phyloP scores from a whole-genome alignment of 2,329 filamentous ascomycete species.

The Talaromyces sp. region DNA sequence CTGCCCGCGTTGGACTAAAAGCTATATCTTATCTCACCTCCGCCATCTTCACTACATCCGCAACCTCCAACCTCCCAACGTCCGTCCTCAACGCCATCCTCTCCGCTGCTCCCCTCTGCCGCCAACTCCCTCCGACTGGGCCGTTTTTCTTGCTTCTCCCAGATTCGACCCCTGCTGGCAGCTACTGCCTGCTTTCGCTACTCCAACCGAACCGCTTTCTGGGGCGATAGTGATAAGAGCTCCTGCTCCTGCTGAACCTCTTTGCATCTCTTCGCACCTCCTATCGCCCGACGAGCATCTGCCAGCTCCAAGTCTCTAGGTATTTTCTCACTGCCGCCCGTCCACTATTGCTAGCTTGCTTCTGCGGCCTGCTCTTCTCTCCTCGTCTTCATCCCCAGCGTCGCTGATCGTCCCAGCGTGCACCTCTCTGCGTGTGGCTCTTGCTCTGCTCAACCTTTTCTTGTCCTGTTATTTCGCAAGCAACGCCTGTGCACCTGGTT shows the following conservation, averaged over 20 bases:
- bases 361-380: neutral
- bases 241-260: neutral
- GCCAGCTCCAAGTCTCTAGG: neutral
- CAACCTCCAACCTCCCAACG: neutral
- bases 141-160: neutral
- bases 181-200: neutral
- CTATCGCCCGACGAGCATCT: neutral
- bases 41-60: neutral
- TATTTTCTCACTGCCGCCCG: neutral
- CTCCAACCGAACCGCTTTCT: neutral
- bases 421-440: neutral
- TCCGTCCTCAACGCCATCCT: neutral
- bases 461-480: neutral
- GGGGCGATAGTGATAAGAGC: neutral
- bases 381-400: neutral
- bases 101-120: neutral
- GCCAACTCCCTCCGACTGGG: neutral
- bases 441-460: neutral
- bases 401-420: neutral
- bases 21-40: neutral
- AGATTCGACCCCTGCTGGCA: neutral
- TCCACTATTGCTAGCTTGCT: neutral
- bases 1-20: no score
- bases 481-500: conserved; percentile 41
- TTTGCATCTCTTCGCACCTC: neutral